Base-by-base conservation (phyloP, 2,329 filamentous ascomycete species). In the Fusarium sp. region DNA sequence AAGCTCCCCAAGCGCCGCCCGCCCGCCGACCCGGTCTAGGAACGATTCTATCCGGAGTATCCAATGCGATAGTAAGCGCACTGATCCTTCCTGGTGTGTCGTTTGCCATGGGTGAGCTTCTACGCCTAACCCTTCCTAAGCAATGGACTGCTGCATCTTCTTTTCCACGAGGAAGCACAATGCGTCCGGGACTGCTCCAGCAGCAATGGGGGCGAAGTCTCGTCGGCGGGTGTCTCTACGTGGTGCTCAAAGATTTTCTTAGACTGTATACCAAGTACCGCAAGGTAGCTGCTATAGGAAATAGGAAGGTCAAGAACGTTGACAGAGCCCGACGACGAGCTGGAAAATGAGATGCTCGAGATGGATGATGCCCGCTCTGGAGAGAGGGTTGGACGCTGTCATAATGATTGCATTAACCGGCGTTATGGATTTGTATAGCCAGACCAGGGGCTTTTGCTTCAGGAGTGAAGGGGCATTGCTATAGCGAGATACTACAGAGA, bases 141-240 rank as follows among this genome's bases (percentile, higher is more conserved):
- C 83, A 88, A 7, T 94, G 93, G 90, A 90, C 92, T 14, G 83
- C 83, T 0, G 81, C 84, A 4, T 63, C 72, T 17, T 80, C 76
- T 73, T 62, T 70, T 35, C 64, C 71, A 6, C 64, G 72, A 14
- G 73, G 71, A 5, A 50, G 67, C 20, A 71, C 71, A 15, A 68
- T 84, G 39, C 84, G 87, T 6, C 88, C 89, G 0, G 91, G 93
- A 0, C 84, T 98, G 31, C 81, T 99, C 36, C 93, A 96, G 78
- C 89, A 93, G 74, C 90, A 91, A 65, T 98, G 96, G 94, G 96
- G 94, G 2, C 87, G 96, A 62, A 98, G 93, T 77, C 85, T 99
- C 5, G 87, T 96, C 2, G 96, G 96, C 3, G 96, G 96, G 0
- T 96, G 94, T 79, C 83, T 97, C 25, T 97, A 95, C 76, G 91